Conservation (phyloP, 164 flowering plant species). For the Liquidambar formosana region DNA sequence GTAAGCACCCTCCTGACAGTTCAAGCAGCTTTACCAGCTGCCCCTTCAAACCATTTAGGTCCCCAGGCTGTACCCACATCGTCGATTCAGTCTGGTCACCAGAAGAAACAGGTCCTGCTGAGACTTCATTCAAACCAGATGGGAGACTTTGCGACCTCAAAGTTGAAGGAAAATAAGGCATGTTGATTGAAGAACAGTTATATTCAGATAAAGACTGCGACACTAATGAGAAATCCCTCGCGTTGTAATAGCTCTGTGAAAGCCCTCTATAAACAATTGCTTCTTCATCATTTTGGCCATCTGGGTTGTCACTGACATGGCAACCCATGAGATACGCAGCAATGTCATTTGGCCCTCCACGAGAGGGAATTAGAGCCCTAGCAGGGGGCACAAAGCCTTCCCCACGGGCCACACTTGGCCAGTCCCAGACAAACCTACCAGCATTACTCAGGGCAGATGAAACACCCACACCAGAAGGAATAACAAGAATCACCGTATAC, state of each 20-base stretch:
- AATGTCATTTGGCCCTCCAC: conserved; percentile 39
- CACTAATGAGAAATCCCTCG: conserved; percentile 43
- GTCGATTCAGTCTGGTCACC: conserved; percentile 35
- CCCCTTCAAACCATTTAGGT: conserved; percentile 68
- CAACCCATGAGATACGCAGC: conserved; percentile 44
- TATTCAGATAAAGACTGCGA: conserved; percentile 59
- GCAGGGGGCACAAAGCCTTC: conserved; percentile 76
- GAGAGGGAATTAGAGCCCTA: conserved; percentile 38
- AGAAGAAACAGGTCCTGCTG: conserved; percentile 24
- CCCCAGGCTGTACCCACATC: conserved; percentile 90
- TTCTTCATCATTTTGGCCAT: conserved; percentile 76
- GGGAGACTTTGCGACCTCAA: conserved; percentile 61
- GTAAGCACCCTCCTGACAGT: conserved; percentile 73
- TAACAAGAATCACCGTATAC: conserved; percentile 81
- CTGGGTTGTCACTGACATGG: conserved; percentile 40
- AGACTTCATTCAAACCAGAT: conserved; percentile 49
- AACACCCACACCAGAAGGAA: conserved; percentile 79
- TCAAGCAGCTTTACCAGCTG: conserved; percentile 82
- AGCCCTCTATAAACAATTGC: conserved; percentile 68
- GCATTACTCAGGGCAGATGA: conserved; percentile 90
- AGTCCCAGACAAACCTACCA: conserved; percentile 93
- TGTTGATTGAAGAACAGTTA: conserved; percentile 26
- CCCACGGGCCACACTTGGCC: conserved; percentile 94
- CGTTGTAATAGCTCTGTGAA: conserved; percentile 46
- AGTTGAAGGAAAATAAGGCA: conserved; percentile 40